Evolutionary conservation across 176 grass and related monocot species (phyloP), one percentile per base, ranked within the genome.

Genomic region (Avena atlantica): DNA sequence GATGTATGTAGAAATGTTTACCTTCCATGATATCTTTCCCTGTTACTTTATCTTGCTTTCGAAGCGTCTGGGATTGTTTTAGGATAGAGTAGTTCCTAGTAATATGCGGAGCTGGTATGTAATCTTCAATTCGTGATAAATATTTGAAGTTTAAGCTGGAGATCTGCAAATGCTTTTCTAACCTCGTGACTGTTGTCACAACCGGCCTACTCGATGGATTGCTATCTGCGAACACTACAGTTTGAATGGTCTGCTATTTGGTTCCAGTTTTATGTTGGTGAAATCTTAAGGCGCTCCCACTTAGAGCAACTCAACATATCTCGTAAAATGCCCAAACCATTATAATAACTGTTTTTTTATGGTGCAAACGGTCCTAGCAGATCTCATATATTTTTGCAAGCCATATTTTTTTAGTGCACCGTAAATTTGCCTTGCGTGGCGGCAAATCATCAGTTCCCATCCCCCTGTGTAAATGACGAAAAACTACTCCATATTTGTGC

Each of bases 1-100:
- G 42, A 79, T 65, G 10, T 53, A 48, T 74, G 45, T 89, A 80
- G 24, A 71, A 74, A 71, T 72, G 42, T 64, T n/a, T n/a, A 79
- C 15, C 52, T 61, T 79, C 19, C 4, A 36, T 62, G 55, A 19
- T 52, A 14, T 19, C 2, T 50, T 70, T 51, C 8, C 66, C 57
- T 16, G 63, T 40, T 49, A 61, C 62, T 65, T 65, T 65, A 29
- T 88, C 40, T 3, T n/a, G 36, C 44, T 88, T 78, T 79, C 6
- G 20, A 36, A 31, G 24, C 79, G 27, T 79, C 40, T 9, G 10
- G 49, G 27, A 40, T 63, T 83, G 76, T 77, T 21, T 52, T 48
- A 62, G 81, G 45, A 42, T 53, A 19, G 53, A 50, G 21, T 60
- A 53, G 21, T 37, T 61, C 74, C 42, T 72, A 49, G 63, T 66